Base-by-base conservation (phyloP, 495 filamentous ascomycete species). In the Tuber indicum region DNA sequence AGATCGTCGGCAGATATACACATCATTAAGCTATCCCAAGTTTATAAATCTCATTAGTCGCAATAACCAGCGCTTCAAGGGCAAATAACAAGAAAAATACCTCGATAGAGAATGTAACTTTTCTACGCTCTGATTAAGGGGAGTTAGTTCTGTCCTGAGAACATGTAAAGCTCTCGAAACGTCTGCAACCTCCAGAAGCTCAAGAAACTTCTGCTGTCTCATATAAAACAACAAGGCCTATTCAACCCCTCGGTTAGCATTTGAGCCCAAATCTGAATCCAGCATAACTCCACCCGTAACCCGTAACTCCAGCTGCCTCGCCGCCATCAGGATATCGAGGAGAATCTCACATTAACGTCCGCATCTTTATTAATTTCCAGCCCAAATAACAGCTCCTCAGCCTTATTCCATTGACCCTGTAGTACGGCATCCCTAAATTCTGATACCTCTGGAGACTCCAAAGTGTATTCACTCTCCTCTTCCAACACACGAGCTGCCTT, bases 131-230 rank as follows among this genome's bases (percentile, higher is more conserved):
- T 92, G 90, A 81, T 94, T 91, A 49, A 98, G 85, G 0, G 96
- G 94, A 9, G 94, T 96, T 74, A 99, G 86, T 84, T 99, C 96
- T 79, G 89, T 89, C 23, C 96, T 89, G 44, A 99, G 87, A 43
- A 97, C 94, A 81, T 88, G 87, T 74, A 98, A 85, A 23, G 96
- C 96, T 42, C 88, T 87, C 36, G 87, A 87, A 26, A 92, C 88
- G 82, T 98, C 90, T 75, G 90, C 86, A 75, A 87, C 85, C 84
- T 98, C 94, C 43, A 99, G 86, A 16, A 97, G 86, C 83, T 99
- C 96, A 44, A 99, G 86, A 84, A 94, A 99, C 85, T 98, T 99
- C 83, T 99, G 96, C 83, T 96, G 91, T 79, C 95, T 88, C 75
- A 98, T 86, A 85, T 90, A 90, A 85, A 99, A 96, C 58, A 91